A percentile compares a stretch with the other conserved stretches of the same genome.
phyloP scores from a whole-genome alignment of 1,284 basidiomycete species.

The Malassezia cuniculi region DNA sequence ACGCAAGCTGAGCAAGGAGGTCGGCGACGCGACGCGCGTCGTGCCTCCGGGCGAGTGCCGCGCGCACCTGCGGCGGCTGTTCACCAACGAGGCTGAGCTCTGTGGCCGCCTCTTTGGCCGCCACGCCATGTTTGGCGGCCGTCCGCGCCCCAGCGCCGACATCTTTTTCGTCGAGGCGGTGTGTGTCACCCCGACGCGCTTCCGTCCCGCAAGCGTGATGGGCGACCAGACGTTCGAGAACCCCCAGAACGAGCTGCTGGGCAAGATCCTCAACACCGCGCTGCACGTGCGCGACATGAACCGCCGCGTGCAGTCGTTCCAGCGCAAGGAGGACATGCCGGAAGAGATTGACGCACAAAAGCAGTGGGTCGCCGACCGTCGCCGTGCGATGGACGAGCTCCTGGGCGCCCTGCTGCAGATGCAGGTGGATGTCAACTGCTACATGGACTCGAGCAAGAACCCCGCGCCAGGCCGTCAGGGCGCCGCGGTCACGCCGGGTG shows the following conservation, averaged over 20 bases:
- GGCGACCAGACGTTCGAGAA: conserved; percentile 89
- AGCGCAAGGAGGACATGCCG: conserved; percentile 51
- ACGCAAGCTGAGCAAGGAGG: conserved; percentile 28
- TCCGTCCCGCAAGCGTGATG: conserved; percentile 85
- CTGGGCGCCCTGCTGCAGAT: conserved; percentile 75
- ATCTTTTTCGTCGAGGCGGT: conserved; percentile 96
- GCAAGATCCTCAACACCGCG: conserved; percentile 67
- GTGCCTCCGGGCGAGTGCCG: conserved; percentile 82
- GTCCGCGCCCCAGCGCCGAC: conserved; percentile 59
- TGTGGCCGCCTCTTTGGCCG: conserved; percentile 81
- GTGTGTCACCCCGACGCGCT: conserved; percentile 83
- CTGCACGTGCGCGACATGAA: conserved; percentile 50
- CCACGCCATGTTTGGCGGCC: conserved; percentile 61
- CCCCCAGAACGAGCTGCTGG: conserved; percentile 86
- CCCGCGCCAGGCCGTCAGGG: conserved; percentile 71
- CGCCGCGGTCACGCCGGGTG: conserved; percentile 79
- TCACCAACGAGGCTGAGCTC: conserved; percentile 67
- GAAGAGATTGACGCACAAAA: conserved; percentile 47
- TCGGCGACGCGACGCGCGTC: conserved; percentile 57
- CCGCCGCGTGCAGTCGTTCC: conserved; percentile 55
- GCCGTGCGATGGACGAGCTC: conserved; percentile 55
- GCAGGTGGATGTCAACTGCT: conserved; percentile 89
- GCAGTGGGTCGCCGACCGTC: conserved; percentile 46
- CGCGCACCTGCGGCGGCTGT: conserved; percentile 77
- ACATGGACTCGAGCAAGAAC: conserved; percentile 95